Evolutionary conservation across 2,329 filamentous ascomycete species (phyloP).

Genomic region (Cladosporium sp.): DNA sequence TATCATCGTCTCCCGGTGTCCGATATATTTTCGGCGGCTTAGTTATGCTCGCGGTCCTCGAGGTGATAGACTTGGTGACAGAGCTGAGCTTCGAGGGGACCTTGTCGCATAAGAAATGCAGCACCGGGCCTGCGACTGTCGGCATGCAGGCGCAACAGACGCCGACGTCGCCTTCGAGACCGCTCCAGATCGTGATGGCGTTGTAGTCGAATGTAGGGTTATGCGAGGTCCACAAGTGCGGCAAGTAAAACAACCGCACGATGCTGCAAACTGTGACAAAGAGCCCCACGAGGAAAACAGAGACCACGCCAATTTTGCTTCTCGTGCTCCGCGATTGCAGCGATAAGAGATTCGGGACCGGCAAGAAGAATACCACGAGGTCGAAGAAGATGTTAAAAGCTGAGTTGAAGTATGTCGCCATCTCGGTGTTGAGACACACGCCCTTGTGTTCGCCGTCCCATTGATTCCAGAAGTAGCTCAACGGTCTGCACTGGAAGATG

Average conservation of each 20-base stretch:
- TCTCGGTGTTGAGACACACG: background rate
- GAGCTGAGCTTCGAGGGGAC: background rate
- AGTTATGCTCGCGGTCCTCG: background rate
- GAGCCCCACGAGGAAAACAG: constrained; percentile 20
- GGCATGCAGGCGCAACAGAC: constrained; percentile 30
- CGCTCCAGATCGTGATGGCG: constrained; percentile 25
- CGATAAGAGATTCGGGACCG: background rate
- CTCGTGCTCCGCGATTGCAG: background rate
- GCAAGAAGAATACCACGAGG: background rate
- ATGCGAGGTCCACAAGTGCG: constrained; percentile 13
- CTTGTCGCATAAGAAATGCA: constrained; percentile 7
- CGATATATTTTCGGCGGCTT: background rate
- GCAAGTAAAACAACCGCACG: constrained; percentile 20
- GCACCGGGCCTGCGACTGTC: constrained; percentile 5
- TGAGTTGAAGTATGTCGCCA: background rate
- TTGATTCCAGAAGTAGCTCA: background rate
- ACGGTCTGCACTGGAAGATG: background rate
- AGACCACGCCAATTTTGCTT: background rate
- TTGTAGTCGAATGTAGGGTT: constrained; percentile 27
- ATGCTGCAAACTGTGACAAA: constrained; percentile 26
- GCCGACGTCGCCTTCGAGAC: constrained; percentile 26
- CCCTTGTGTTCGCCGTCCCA: constrained; percentile 7
- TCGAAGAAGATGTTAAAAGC: constrained; percentile 1
- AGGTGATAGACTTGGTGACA: background rate
- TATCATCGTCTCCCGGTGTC: background rate